These are phyloP conservation scores for Populus nigra DNA, from an alignment of 345 rosid genomes.

Conservation along the genomic window DNA sequence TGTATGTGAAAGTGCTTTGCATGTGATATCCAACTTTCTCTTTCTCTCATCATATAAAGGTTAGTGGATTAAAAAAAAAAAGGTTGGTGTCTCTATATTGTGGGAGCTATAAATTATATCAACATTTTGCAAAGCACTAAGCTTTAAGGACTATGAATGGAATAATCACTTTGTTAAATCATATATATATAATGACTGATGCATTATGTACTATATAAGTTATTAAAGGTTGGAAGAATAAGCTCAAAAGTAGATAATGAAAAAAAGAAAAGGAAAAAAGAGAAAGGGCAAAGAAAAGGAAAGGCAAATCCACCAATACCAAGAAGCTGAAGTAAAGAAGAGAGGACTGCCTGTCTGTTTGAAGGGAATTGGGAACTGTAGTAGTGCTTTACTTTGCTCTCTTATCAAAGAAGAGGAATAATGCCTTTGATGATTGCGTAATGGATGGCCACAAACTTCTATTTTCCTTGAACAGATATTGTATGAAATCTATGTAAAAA, in stretches of 20 bases:
- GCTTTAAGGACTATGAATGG: slow-evolving; percentile 33
- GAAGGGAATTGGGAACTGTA: slow-evolving; percentile 46
- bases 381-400: slow-evolving; percentile 3
- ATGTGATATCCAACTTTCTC: slow-evolving; percentile 50
- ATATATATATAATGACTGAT: slow-evolving; percentile 2
- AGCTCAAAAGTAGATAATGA: slow-evolving; percentile 18
- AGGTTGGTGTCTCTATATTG: slow-evolving; percentile 22
- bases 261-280: slow-evolving; percentile 5
- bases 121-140: slow-evolving; percentile 22
- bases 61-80: slow-evolving; percentile 24
- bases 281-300: slow-evolving; percentile 8
- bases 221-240: slow-evolving; percentile 1
- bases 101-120: slow-evolving; percentile 16
- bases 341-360: slow-evolving; percentile 50
- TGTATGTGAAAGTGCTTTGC: slow-evolving; percentile 53
- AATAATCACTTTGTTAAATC: slow-evolving; percentile 41
- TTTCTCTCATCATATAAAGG: slow-evolving; percentile 24
- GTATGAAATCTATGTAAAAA: slow-evolving; percentile 32
- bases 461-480: slow-evolving; percentile 11
- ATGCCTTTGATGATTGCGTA: slow-evolving; percentile 34
- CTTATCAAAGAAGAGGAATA: slow-evolving; percentile 26
- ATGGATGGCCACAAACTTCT: slow-evolving; percentile 8
- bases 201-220: slow-evolving; percentile 3
- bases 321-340: slow-evolving; percentile 28
- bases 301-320: slow-evolving; percentile 23